Base-by-base conservation (phyloP, 768 basidiomycete genomes). In the Pholiota conissans region DNA sequence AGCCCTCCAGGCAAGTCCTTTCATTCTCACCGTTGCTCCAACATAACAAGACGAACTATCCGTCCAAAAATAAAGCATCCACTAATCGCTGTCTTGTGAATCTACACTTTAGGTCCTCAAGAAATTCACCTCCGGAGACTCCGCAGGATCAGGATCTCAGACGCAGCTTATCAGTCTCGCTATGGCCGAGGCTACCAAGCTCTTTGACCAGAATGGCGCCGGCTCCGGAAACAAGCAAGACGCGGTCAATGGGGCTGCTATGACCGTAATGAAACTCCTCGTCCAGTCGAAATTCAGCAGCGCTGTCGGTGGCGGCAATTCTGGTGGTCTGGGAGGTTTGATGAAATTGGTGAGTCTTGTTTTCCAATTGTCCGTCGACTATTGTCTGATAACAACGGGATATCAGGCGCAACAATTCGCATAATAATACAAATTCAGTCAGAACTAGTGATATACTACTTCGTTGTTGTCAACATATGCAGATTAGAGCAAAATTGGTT, bases 231-330 rank as follows among this genome's bases (percentile, higher is more conserved):
- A 80, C 68, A 91, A 91, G 74, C 93, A 95, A 65, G 91, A 93
- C 65, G 87, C 86, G 8, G 85, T 95, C 66, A 91, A 90, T 57
- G 82, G 89, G 11, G 93, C 93, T 45, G 91, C 88, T 3, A 86
- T 88, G 84, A 93, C 89, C 0, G 84, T 91, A 56, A 86, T 92
- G 83, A 93, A 95, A 74, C 75, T 94, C 37, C 67, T 93, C 42
- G 84, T 91, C 5, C 85, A 90, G 67, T 84, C 81, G 39, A 86
- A 88, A 71, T 77, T 85, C 63, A 77, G 78, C 61, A 65, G 71
- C 4, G 74, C 74, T 1, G 74, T 71, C 16, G 88, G 86, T 3
- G 89, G 90, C 0, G 75, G 82, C 13, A 81, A 84, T 66, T 90
- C 89, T 20, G 89, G 90, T 37, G 90, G 91, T 0, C 68, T 94